Conservation (phyloP, 1,284 basidiomycete genomes). For the Prillingera fragicola region DNA sequence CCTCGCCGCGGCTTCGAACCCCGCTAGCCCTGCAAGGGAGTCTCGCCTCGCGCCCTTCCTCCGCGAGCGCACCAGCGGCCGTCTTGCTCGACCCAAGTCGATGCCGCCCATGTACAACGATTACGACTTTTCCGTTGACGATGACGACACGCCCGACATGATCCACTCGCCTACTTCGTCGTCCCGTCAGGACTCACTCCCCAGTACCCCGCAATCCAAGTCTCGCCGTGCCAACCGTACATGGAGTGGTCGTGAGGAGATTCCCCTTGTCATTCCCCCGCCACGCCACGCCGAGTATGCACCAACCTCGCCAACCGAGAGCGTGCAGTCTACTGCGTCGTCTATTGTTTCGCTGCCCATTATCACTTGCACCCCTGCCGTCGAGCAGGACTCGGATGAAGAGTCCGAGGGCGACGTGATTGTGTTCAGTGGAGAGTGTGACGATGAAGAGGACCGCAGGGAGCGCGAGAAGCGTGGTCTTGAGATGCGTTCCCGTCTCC, state of each 20-base stretch:
- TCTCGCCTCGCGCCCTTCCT: slow-evolving; percentile 40
- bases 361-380: slow-evolving; percentile 45
- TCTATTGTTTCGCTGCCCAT: slow-evolving; percentile 37
- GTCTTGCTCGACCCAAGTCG: slow-evolving; percentile 31
- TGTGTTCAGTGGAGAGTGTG: slow-evolving; percentile 18
- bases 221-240: background rate
- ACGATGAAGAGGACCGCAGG: slow-evolving; percentile 25
- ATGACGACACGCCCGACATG: background rate
- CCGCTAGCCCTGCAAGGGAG: slow-evolving; percentile 14
- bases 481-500: slow-evolving; percentile 14
- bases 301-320: slow-evolving; percentile 27
- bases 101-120: slow-evolving; percentile 25
- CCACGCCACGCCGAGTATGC: slow-evolving; percentile 6
- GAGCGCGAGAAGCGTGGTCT: slow-evolving; percentile 32
- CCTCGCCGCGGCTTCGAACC: slow-evolving; percentile 3
- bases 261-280: slow-evolving; percentile 6
- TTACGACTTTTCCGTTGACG: background rate
- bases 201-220: slow-evolving; percentile 1
- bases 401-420: slow-evolving; percentile 25
- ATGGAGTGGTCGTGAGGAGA: slow-evolving; percentile 1
- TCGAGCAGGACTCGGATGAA: slow-evolving; percentile 41
- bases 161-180: background rate
- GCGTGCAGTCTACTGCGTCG: slow-evolving; percentile 17
- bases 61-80: slow-evolving; percentile 34
- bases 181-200: slow-evolving; percentile 4